These are phyloP conservation scores for Gossypium trilobum DNA, from an alignment of 441 rosid species.

Conservation along the genomic window DNA sequence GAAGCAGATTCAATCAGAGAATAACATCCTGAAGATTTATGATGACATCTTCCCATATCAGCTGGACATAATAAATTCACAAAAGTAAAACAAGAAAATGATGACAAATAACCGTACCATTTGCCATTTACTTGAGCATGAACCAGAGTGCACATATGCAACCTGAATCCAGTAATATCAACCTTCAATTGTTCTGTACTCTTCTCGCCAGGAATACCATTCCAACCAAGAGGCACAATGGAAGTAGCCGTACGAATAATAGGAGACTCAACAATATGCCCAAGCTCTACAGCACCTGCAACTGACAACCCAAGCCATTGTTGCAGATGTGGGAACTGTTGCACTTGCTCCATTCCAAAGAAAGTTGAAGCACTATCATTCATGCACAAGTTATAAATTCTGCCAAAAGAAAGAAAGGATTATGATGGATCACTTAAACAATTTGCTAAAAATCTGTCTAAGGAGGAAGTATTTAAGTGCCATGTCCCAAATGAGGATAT, in stretches of 20 bases:
- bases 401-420: conserved; percentile 21
- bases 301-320: conserved; percentile 89
- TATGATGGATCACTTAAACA: not conserved
- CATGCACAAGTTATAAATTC: conserved; percentile 84
- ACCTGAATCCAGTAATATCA: conserved; percentile 81
- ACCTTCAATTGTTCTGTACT: conserved; percentile 75
- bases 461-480: not conserved
- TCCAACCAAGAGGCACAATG: conserved; percentile 87
- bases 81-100: conserved; percentile 13
- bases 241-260: conserved; percentile 78
- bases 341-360: conserved; percentile 68
- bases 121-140: conserved; percentile 91
- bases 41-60: not conserved
- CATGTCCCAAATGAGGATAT: conserved; percentile 3
- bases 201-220: conserved; percentile 62
- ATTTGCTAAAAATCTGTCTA: not conserved
- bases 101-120: conserved; percentile 49
- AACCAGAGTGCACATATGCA: conserved; percentile 79
- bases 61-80: not conserved
- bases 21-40: not conserved
- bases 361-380: conserved; percentile 45
- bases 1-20: not conserved
- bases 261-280: conserved; percentile 84
- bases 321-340: conserved; percentile 78
- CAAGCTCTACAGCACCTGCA: conserved; percentile 76